Conservation (phyloP, 805 yeast genomes). For the Clavispora santaluciae region DNA sequence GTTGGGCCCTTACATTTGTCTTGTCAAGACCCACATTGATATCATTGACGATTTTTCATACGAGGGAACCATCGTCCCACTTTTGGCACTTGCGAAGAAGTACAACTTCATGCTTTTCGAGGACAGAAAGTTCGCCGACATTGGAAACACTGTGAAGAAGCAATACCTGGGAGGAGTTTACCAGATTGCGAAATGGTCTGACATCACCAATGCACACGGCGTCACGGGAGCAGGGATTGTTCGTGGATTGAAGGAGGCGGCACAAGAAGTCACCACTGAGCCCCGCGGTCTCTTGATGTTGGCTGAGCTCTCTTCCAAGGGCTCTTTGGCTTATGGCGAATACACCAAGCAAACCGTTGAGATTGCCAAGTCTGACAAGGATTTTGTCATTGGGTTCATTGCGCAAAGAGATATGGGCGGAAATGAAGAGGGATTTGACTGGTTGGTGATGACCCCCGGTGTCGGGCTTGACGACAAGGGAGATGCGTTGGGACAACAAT, state of each 20-base stretch:
- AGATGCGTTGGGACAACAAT: constrained; percentile 93
- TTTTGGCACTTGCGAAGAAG: constrained; percentile 66
- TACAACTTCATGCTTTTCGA: constrained; percentile 91
- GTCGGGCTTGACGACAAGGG: constrained; percentile 97
- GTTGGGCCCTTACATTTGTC: constrained; percentile 86
- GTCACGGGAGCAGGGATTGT: constrained; percentile 95
- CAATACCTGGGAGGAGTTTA: constrained; percentile 90
- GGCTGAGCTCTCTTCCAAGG: constrained; percentile 92
- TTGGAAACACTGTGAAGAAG: constrained; percentile 93
- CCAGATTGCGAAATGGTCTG: constrained; percentile 90
- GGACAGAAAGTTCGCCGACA: constrained; percentile 97
- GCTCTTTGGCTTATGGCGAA: constrained; percentile 88
- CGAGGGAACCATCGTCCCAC: constrained; percentile 73
- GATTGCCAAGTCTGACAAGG: constrained; percentile 75
- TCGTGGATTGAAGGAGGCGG: constrained; percentile 79
- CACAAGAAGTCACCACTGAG: constrained; percentile 61
- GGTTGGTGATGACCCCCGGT: constrained; percentile 97
- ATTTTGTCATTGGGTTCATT: constrained; percentile 93
- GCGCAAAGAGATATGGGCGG: constrained; percentile 90
- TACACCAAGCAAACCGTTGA: constrained; percentile 86
- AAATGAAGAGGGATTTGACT: constrained; percentile 79
- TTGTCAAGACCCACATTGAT: constrained; percentile 93
- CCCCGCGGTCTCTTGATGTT: constrained; percentile 91
- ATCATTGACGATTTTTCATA: constrained; percentile 83
- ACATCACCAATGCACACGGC: constrained; percentile 96